A percentile compares a stretch with the other conserved stretches of the same genome.
Conservation (phyloP, 108 stramenopile species). For the Nannochloropsis oceanica region DNA sequence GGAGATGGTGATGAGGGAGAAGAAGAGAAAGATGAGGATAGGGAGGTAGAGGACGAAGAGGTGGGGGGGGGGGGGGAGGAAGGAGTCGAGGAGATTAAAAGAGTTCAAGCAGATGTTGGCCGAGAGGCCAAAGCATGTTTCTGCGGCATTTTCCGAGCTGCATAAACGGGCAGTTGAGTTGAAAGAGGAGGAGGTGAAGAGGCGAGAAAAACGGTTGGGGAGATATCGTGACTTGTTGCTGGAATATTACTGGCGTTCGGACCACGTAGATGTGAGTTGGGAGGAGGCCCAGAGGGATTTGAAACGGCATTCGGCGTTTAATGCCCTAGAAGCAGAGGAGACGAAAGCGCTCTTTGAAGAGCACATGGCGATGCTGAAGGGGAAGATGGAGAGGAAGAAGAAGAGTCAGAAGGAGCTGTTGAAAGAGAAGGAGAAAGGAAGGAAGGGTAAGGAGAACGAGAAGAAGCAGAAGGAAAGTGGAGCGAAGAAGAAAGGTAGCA, state of each 20-base stretch:
- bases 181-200: slow-evolving; percentile 25
- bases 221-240: slow-evolving; percentile 19
- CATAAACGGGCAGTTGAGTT: slow-evolving; percentile 25
- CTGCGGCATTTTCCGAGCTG: slow-evolving; percentile 16
- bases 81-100: not conserved
- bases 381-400: slow-evolving; percentile 29
- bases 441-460: slow-evolving; percentile 1
- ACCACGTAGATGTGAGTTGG: slow-evolving; percentile 38
- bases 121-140: slow-evolving; percentile 3
- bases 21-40: not conserved
- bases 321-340: slow-evolving; percentile 23
- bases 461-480: slow-evolving; percentile 5
- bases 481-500: not conserved
- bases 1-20: slow-evolving; percentile 1
- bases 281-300: slow-evolving; percentile 26
- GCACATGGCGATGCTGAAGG: slow-evolving; percentile 32
- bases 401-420: slow-evolving; percentile 12
- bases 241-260: slow-evolving; percentile 37
- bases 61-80: not conserved
- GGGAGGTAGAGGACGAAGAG: slow-evolving; percentile 5
- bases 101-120: slow-evolving; percentile 30
- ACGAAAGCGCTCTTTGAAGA: slow-evolving; percentile 32
- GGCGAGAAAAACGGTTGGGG: slow-evolving; percentile 12
- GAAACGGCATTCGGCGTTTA: slow-evolving; percentile 17
- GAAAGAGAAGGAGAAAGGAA: not conserved